Conservation (phyloP, 2,329 filamentous ascomycete genomes). For the Colletotrichum sp. region DNA sequence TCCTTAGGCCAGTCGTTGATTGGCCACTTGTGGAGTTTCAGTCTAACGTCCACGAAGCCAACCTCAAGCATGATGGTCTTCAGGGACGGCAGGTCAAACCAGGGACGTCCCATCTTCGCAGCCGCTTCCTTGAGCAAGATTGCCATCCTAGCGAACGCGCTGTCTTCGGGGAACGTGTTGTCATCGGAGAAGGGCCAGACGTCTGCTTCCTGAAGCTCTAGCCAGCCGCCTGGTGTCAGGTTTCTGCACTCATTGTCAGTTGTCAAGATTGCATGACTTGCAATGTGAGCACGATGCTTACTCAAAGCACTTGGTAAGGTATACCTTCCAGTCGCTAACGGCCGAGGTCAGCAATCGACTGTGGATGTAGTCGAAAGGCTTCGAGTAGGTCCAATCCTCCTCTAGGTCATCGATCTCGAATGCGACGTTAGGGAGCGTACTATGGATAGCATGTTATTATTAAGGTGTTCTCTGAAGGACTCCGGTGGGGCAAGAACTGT, state of each 20-base stretch:
- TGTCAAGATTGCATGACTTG: not conserved
- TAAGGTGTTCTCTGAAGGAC: not conserved
- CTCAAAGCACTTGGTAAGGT: not conserved
- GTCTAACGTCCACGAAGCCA: not conserved
- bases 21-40: not conserved
- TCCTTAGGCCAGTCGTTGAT: not conserved
- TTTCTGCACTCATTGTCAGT: not conserved
- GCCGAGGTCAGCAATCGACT: not conserved
- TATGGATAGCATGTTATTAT: not conserved
- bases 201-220: not conserved
- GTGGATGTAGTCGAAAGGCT: not conserved
- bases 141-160: not conserved
- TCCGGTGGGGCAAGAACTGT: not conserved
- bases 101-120: not conserved
- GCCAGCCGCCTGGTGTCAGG: not conserved
- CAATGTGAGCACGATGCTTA: not conserved
- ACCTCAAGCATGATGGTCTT: not conserved
- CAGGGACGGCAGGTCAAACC: not conserved
- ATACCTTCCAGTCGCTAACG: not conserved
- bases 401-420: not conserved
- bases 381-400: not conserved
- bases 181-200: not conserved
- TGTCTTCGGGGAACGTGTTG: not conserved
- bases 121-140: not conserved
- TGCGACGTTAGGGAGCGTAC: not conserved